Percentiles rank a stretch among this genome's conserved stretches.
Evolutionary conservation across 257 asterid species (phyloP).

Genomic region (Apocynum venetum): DNA sequence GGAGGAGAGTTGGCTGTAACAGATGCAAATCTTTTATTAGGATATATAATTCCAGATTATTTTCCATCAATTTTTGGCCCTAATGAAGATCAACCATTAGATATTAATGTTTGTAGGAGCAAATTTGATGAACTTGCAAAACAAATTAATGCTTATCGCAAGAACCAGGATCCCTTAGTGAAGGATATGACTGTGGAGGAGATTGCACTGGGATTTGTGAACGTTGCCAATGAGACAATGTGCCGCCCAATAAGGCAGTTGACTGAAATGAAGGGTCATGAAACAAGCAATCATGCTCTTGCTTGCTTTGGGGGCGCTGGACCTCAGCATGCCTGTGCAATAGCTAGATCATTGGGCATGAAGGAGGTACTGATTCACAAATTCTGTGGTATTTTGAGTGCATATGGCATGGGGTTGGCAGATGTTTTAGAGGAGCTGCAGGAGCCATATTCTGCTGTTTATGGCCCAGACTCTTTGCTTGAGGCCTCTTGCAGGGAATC

Average conservation of each 20-base stretch:
- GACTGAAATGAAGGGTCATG: slow-evolving; percentile 99
- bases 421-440: slow-evolving; percentile 95
- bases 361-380: slow-evolving; percentile 84
- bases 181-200: slow-evolving; percentile 91
- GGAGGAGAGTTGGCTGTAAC: slow-evolving; percentile 93
- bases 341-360: slow-evolving; percentile 96
- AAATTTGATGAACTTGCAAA: slow-evolving; percentile 77
- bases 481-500: slow-evolving; percentile 68
- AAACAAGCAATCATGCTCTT: slow-evolving; percentile 84
- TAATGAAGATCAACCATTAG: slow-evolving; percentile 76
- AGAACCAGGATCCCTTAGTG: slow-evolving; percentile 57
- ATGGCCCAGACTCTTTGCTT: slow-evolving; percentile 58
- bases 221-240: slow-evolving; percentile 96
- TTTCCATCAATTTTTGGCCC: slow-evolving; percentile 96
- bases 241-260: slow-evolving; percentile 91
- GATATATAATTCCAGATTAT: slow-evolving; percentile 76
- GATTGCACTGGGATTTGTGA: slow-evolving; percentile 82
- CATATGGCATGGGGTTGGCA: slow-evolving; percentile 98
- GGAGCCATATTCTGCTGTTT: slow-evolving; percentile 84
- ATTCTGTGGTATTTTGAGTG: slow-evolving; percentile 94
- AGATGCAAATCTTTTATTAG: slow-evolving; percentile 88
- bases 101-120: slow-evolving; percentile 54
- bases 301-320: slow-evolving; percentile 99
- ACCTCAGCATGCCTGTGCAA: slow-evolving; percentile 98
- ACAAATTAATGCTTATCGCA: slow-evolving; percentile 66